phyloP scores from a whole-genome alignment of 257 asterid species.

The Buddleja alternifolia region DNA sequence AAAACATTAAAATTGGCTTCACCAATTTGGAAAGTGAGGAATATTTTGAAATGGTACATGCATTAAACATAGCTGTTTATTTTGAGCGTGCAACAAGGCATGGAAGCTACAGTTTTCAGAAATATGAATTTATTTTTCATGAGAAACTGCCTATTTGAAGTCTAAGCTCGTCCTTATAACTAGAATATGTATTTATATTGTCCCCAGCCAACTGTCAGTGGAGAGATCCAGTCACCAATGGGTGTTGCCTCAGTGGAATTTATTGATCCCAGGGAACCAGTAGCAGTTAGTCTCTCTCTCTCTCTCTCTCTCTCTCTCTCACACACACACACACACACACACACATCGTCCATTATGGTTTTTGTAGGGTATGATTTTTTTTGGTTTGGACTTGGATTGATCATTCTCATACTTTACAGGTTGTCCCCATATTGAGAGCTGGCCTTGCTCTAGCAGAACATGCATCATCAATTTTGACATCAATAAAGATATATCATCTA shows the following conservation, averaged over 20 bases:
- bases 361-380: constrained; percentile 13
- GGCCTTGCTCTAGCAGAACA: constrained; percentile 98
- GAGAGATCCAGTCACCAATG: constrained; percentile 93
- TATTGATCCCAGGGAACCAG: constrained; percentile 95
- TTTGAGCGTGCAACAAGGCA: neutral
- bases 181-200: constrained; percentile 15
- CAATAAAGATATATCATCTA: constrained; percentile 81
- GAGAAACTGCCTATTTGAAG: constrained; percentile 3
- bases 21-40: neutral
- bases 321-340: neutral
- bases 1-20: neutral
- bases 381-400: constrained; percentile 4
- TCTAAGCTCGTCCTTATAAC: neutral
- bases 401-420: constrained; percentile 50
- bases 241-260: constrained; percentile 90
- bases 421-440: constrained; percentile 97
- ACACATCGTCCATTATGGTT: neutral
- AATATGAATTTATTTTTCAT: constrained; percentile 4
- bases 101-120: neutral
- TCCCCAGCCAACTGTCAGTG: constrained; percentile 81
- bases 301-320: constrained; percentile 5
- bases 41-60: constrained; percentile 1
- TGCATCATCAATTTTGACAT: constrained; percentile 85
- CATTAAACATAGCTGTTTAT: neutral
- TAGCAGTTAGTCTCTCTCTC: constrained; percentile 63